phyloP scores from a whole-genome alignment of 306 rosid genomes.

The Cucurbita pepo region DNA sequence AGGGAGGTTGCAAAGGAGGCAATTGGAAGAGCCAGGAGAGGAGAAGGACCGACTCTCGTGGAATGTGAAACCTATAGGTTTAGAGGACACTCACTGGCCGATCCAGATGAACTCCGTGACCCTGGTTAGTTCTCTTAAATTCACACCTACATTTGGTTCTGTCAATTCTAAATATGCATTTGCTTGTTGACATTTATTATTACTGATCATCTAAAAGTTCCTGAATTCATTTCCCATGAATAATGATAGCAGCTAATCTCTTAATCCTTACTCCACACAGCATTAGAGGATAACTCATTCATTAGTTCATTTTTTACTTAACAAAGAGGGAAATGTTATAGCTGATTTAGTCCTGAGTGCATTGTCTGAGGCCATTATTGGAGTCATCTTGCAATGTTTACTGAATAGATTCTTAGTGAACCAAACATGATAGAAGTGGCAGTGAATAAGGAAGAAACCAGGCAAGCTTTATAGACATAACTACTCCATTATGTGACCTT shows the following conservation, averaged over 20 bases:
- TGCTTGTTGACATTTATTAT: not conserved
- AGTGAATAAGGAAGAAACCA: not conserved
- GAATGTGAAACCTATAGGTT: constrained; percentile 96
- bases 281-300: not conserved
- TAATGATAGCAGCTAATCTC: not conserved
- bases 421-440: not conserved
- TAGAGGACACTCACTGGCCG: constrained; percentile 98
- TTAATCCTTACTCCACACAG: not conserved
- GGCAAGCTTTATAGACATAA: not conserved
- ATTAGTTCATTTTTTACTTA: not conserved
- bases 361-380: not conserved
- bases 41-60: constrained; percentile 92
- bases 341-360: not conserved
- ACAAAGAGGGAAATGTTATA: not conserved
- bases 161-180: not conserved
- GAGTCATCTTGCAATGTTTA: not conserved
- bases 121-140: constrained; percentile 47
- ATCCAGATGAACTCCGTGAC: constrained; percentile 99
- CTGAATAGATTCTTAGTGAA: not conserved
- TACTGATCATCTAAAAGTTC: not conserved
- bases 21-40: constrained; percentile 83
- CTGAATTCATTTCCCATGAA: not conserved
- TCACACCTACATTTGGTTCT: not conserved
- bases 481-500: not conserved
- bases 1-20: constrained; percentile 97